Percentiles rank a stretch among this genome's conserved stretches.
Conservation (phyloP, 257 asterid species). For the Fraxinus cuspidata region DNA sequence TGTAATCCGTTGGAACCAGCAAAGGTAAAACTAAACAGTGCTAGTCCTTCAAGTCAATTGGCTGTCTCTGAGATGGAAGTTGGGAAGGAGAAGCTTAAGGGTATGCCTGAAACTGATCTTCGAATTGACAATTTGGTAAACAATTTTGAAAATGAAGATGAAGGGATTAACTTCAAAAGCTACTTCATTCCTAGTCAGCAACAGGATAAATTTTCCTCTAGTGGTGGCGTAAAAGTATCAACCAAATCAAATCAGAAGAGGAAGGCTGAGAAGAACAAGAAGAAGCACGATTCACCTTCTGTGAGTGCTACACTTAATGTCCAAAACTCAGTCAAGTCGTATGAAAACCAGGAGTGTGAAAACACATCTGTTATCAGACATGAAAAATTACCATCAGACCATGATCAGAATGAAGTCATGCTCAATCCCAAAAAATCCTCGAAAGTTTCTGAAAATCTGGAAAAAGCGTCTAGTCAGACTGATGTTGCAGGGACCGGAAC, state of each 20-base stretch:
- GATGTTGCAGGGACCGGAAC: slow-evolving; percentile 28
- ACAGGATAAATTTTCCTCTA: slow-evolving; percentile 35
- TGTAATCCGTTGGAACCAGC: slow-evolving; percentile 12
- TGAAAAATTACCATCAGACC: slow-evolving; percentile 30
- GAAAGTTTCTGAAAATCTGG: slow-evolving; percentile 32
- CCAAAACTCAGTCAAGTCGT: slow-evolving; percentile 29
- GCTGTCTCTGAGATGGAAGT: slow-evolving; percentile 13
- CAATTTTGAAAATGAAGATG: slow-evolving; percentile 31
- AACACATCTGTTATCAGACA: slow-evolving; percentile 24
- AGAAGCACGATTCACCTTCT: slow-evolving; percentile 35
- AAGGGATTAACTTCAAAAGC: slow-evolving; percentile 54
- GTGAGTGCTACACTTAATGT: slow-evolving; percentile 32
- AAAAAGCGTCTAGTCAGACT: slow-evolving; percentile 26
- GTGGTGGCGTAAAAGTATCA: slow-evolving; percentile 25
- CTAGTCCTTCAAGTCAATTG: slow-evolving; percentile 22
- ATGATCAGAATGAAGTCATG: slow-evolving; percentile 23
- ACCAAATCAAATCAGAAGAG: slow-evolving; percentile 24
- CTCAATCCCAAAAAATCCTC: slow-evolving; percentile 21
- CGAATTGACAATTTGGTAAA: slow-evolving; percentile 32
- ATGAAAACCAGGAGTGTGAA: slow-evolving; percentile 27
- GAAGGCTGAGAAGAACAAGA: slow-evolving; percentile 22
- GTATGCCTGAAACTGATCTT: slow-evolving; percentile 28
- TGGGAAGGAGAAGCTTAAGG: slow-evolving; percentile 31
- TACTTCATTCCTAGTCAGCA: slow-evolving; percentile 49
- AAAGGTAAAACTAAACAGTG: slow-evolving; percentile 19